Base-by-base conservation (phyloP, 192 early-diverging fungal species). In the Physocladia obscura region DNA sequence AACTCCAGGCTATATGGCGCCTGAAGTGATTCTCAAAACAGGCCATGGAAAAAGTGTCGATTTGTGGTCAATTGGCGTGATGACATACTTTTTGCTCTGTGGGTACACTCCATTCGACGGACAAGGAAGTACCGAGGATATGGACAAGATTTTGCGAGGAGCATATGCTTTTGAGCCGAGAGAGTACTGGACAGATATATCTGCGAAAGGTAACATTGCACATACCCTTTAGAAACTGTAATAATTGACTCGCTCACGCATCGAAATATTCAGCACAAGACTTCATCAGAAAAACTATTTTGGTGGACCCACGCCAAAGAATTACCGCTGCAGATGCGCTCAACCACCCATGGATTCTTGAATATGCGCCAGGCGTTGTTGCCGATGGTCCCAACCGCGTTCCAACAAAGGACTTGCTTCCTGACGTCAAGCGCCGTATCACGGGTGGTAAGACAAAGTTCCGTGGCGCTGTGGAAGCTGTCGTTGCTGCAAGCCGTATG, bases 41-140 rank as follows among this genome's bases (percentile, higher is more conserved):
- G 89, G 90, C 4, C 91, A 98, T 76, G 90, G 93, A 34, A 92
- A 93, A 75, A 76, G 91, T 21, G 94, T 98, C 1, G 95, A 98
- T 76, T 82, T 98, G 71, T 98, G 94, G 94, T 91, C 91, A 4
- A 88, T 96, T 60, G 95, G 95, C 62, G 87, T 96, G 17, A 91
- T 98, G 58, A 90, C 94, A 34, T 96, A 92, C 73, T 91, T 92
- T 32, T 76, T 94, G 54, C 74, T 87, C 8, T 86, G 81, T 76
- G 85, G 85, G 32, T 87, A 85, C 63, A 85, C 79, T 15, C 85
- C 85, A 5, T 87, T 87, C 49, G 85, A 87, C 44, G 74, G 71
- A 13, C 55, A 75, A 30, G 71, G 73, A 15, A 62, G 64, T 38
- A 65, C 68, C 26, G 79, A 81, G 30, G 85, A 87, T 67, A 57